A percentile compares a stretch with the other conserved stretches of the same genome.
Evolutionary conservation across 2,329 filamentous ascomycete genomes (phyloP).

Genomic region (Hypoxylon sp.): DNA sequence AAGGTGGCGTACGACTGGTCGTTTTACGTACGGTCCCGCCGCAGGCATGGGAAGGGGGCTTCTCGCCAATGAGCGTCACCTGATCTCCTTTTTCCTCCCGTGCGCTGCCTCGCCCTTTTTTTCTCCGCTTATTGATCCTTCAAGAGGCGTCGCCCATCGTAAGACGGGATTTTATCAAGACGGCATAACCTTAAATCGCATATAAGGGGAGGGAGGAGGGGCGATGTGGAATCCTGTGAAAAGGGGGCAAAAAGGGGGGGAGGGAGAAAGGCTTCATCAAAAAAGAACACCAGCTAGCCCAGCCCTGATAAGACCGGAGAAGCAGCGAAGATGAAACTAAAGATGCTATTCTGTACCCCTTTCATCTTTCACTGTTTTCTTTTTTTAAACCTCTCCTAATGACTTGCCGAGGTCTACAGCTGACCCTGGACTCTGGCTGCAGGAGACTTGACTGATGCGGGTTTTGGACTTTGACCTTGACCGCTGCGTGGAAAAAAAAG

Average conservation of each 20-base stretch:
- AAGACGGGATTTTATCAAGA: not conserved
- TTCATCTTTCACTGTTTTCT: too few species aligned
- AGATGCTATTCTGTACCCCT: not conserved
- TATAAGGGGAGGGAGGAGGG: not conserved
- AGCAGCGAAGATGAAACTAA: not conserved
- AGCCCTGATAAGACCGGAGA: not conserved
- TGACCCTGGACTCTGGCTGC: not conserved
- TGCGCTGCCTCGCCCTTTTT: conserved; percentile 11
- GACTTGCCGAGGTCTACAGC: not conserved
- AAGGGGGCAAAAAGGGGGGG: not conserved
- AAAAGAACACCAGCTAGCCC: not conserved
- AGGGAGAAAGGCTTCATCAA: not conserved
- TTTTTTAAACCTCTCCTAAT: not conserved
- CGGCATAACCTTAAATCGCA: not conserved
- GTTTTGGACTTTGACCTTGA: not conserved
- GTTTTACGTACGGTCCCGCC: not conserved
- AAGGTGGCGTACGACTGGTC: not conserved
- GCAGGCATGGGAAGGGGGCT: not conserved
- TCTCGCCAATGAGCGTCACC: conserved; percentile 7
- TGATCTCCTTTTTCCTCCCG: conserved; percentile 7
- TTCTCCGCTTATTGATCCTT: conserved; percentile 30
- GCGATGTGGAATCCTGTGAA: too few species aligned
- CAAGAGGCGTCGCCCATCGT: conserved; percentile 1
- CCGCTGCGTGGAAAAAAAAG: not conserved
- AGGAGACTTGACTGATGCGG: not conserved